Conservation (phyloP, 345 rosid genomes). For the Excoecaria agallocha region DNA sequence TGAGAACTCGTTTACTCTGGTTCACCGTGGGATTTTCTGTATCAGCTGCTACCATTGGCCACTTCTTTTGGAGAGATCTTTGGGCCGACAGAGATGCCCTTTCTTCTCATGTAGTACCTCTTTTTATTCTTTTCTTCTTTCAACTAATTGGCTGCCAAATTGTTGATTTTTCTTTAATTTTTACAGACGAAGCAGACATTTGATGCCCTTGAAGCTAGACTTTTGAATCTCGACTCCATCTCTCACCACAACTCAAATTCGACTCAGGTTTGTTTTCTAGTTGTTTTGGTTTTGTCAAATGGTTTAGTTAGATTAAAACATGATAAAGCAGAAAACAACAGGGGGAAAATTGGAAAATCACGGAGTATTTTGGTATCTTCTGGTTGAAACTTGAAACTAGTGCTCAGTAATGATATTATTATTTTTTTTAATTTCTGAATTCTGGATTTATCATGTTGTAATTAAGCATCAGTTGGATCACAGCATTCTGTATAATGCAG, state of each 20-base stretch:
- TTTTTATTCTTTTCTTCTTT: background rate
- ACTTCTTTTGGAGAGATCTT: conserved; percentile 69
- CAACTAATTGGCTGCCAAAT: background rate
- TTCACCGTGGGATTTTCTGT: conserved; percentile 66
- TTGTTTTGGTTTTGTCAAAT: background rate
- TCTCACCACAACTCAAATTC: conserved; percentile 34
- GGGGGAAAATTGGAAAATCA: background rate
- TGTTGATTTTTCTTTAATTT: background rate
- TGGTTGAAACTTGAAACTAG: too few relatives aligned
- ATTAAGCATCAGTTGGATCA: background rate
- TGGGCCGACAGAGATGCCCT: conserved; percentile 61
- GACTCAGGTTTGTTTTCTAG: conserved; percentile 45
- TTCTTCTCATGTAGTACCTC: conserved; percentile 41
- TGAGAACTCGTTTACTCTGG: conserved; percentile 82
- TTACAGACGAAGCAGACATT: conserved; percentile 56
- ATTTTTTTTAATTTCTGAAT: too few relatives aligned
- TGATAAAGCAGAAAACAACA: background rate
- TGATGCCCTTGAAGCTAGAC: conserved; percentile 54
- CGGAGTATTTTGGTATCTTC: too few relatives aligned
- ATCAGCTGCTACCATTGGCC: conserved; percentile 65
- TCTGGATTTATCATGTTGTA: background rate
- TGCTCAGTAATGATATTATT: too few relatives aligned
- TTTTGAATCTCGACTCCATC: conserved; percentile 55
- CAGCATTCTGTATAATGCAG: background rate
- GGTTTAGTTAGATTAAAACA: background rate